These are phyloP conservation scores for Hypholoma sublateritium DNA, from an alignment of 768 basidiomycete genomes.

Conservation along the genomic window DNA sequence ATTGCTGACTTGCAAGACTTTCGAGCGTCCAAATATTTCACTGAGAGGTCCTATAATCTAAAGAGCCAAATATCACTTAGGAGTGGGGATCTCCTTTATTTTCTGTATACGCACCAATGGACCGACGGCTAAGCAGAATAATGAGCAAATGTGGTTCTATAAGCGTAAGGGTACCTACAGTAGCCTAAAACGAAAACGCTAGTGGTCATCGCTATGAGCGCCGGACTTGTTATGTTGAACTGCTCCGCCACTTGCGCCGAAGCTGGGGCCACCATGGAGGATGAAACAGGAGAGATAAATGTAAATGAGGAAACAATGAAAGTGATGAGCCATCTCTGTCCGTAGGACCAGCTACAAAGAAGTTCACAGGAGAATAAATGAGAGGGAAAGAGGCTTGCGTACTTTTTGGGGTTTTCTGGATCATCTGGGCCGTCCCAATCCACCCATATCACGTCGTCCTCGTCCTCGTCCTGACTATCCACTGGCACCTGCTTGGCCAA, in stretches of 20 bases:
- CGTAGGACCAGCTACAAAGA: conserved; percentile 49
- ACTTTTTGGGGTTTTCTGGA: conserved; percentile 63
- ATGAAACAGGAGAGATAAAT: conserved; percentile 68
- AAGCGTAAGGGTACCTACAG: conserved; percentile 34
- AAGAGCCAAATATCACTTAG: not conserved
- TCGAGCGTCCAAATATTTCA: conserved; percentile 69
- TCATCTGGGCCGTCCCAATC: conserved; percentile 67
- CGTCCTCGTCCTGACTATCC: not conserved
- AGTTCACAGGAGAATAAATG: not conserved
- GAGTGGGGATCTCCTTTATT: not conserved
- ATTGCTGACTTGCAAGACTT: conserved; percentile 62
- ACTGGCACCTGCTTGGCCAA: not conserved
- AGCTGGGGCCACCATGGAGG: conserved; percentile 76
- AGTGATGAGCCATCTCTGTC: conserved; percentile 64
- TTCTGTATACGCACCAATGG: conserved; percentile 36
- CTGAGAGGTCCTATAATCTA: conserved; percentile 60
- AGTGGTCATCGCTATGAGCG: conserved; percentile 53
- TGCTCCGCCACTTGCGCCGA: conserved; percentile 45
- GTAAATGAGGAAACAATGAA: conserved; percentile 67
- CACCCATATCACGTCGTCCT: conserved; percentile 36
- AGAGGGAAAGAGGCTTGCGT: conserved; percentile 4
- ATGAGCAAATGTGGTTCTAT: not conserved
- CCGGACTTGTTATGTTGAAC: conserved; percentile 53
- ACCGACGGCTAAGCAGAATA: conserved; percentile 42
- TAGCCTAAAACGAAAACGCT: conserved; percentile 57